Evolutionary conservation across 169 alveolate species (phyloP).

Genomic region (Pseudocohnilembus persalinus): DNA sequence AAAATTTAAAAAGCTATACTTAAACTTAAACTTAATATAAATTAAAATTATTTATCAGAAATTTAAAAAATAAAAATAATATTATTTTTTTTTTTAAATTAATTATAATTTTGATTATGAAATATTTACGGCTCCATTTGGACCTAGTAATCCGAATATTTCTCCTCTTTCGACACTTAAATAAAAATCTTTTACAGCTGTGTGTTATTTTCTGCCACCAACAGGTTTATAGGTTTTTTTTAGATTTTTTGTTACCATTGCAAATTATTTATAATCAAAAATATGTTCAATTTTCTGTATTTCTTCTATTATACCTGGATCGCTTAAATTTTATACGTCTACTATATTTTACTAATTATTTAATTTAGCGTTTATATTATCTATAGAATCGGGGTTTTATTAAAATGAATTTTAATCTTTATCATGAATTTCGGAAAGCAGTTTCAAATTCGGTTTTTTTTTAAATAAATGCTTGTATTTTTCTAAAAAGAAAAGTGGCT

Average conservation of each 20-base stretch:
- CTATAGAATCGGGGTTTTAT: too few species aligned
- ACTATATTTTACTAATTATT: too few species aligned
- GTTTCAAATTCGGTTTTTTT: slow-evolving; percentile 33
- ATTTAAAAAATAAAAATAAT: too few species aligned
- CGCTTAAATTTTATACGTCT: too few species aligned
- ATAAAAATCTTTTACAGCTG: slow-evolving; percentile 76
- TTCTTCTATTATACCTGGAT: slow-evolving; percentile 72
- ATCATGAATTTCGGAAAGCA: too few species aligned
- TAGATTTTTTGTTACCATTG: slow-evolving; percentile 77
- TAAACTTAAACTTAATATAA: too few species aligned
- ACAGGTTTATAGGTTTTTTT: slow-evolving; percentile 78
- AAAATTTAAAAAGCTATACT: too few species aligned
- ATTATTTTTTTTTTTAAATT: too few species aligned
- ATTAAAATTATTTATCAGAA: too few species aligned
- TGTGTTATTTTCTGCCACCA: slow-evolving; percentile 70
- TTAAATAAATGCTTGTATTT: slow-evolving; percentile 24
- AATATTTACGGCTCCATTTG: slow-evolving; percentile 81
- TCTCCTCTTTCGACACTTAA: slow-evolving; percentile 79
- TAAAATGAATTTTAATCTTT: too few species aligned
- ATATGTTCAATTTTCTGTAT: slow-evolving; percentile 55
- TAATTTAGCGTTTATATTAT: too few species aligned
- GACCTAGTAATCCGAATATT: slow-evolving; percentile 89
- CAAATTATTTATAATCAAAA: slow-evolving; percentile 61
- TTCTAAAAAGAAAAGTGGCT: slow-evolving; percentile 56
- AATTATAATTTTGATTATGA: too few species aligned